Evolutionary conservation across 208 protist genomes (phyloP).

Genomic region (Leishmania mexicana): DNA sequence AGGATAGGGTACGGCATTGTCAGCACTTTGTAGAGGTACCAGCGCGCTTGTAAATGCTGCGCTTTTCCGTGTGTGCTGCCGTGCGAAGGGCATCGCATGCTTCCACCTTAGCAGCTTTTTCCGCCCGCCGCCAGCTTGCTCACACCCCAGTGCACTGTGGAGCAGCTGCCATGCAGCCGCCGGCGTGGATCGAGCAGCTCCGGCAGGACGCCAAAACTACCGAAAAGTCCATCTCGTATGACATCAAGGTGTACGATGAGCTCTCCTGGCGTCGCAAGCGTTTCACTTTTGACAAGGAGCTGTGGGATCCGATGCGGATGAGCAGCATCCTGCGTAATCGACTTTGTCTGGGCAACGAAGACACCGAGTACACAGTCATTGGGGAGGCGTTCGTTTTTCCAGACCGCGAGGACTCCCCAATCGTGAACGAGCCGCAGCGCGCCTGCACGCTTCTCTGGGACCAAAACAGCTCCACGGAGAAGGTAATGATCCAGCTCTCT

Average conservation of each 20-base stretch:
- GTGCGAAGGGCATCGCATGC: not conserved
- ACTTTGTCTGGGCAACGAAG: constrained; percentile 80
- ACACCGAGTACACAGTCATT: constrained; percentile 91
- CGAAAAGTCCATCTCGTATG: constrained; percentile 82
- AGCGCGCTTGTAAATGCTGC: constrained; percentile 16
- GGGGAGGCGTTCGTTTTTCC: constrained; percentile 92
- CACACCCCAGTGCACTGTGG: not conserved
- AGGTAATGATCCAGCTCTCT: constrained; percentile 91
- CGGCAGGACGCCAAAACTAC: constrained; percentile 66
- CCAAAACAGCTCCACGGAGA: constrained; percentile 87
- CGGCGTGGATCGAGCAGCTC: constrained; percentile 75
- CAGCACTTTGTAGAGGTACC: not conserved
- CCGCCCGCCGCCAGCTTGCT: not conserved
- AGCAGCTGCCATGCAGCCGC: constrained; percentile 12
- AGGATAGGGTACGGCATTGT: not conserved
- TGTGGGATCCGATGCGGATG: constrained; percentile 83
- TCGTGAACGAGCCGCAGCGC: constrained; percentile 88
- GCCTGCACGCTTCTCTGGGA: constrained; percentile 88
- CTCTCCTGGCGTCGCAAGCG: constrained; percentile 75
- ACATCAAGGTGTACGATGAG: constrained; percentile 90
- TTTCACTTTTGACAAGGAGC: constrained; percentile 84
- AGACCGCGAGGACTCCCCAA: constrained; percentile 87
- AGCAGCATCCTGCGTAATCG: constrained; percentile 77
- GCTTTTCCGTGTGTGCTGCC: not conserved
- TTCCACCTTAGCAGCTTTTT: not conserved